Evolutionary conservation across 2,329 filamentous ascomycete genomes (phyloP).

Genomic region (Ascochyta lentis): DNA sequence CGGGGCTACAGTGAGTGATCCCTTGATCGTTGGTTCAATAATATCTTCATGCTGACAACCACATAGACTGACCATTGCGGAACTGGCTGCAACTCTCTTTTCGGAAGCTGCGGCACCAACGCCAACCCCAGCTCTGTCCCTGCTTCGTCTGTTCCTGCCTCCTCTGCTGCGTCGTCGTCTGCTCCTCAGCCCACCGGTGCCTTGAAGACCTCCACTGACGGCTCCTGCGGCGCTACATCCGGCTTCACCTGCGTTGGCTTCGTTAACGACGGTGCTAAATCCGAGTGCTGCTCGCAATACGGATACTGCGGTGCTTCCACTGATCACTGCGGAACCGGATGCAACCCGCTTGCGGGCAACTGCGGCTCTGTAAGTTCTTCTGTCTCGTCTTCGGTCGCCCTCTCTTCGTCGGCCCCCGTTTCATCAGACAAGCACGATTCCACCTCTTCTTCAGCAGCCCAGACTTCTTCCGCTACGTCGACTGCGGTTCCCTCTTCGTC

Average conservation of each 20-base stretch:
- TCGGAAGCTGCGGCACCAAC: slow-evolving; percentile 34
- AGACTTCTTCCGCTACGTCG: slow-evolving; percentile 12
- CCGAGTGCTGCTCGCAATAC: slow-evolving; percentile 55
- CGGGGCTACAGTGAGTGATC: slow-evolving; percentile 23
- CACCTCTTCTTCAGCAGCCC: slow-evolving; percentile 11
- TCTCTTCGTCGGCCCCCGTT: slow-evolving; percentile 19
- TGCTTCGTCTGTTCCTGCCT: slow-evolving; percentile 6
- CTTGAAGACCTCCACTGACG: slow-evolving; percentile 26
- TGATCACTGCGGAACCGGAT: slow-evolving; percentile 44
- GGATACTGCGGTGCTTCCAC: slow-evolving; percentile 50
- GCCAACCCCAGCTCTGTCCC: slow-evolving; percentile 15
- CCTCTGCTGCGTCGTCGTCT: neutral
- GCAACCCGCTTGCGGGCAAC: slow-evolving; percentile 39
- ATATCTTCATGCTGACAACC: neutral
- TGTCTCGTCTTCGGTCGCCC: slow-evolving; percentile 19
- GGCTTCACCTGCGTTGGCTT: slow-evolving; percentile 38
- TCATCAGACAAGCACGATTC: slow-evolving; percentile 16
- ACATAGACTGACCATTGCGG: slow-evolving; percentile 19
- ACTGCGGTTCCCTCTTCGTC: slow-evolving; percentile 17
- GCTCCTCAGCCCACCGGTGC: slow-evolving; percentile 18
- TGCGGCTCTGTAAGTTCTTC: slow-evolving; percentile 15
- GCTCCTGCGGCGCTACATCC: slow-evolving; percentile 32
- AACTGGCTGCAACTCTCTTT: slow-evolving; percentile 30
- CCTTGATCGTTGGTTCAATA: neutral
- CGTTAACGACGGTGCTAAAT: slow-evolving; percentile 35